Evolutionary conservation across 805 yeast species (phyloP).

Genomic region (Pichia deserticola): DNA sequence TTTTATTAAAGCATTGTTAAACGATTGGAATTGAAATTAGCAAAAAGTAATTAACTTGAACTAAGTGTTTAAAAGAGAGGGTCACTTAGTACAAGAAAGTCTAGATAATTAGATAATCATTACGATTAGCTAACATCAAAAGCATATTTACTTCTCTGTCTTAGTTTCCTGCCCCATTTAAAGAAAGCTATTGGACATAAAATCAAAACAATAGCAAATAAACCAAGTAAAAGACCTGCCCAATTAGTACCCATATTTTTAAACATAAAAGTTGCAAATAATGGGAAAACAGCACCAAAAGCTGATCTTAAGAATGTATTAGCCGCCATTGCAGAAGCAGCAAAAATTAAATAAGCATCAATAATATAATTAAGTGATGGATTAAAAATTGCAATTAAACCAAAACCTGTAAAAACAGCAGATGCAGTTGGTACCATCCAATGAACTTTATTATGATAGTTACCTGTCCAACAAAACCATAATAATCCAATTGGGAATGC

Average conservation of each 20-base stretch:
- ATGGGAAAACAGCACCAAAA: constrained; percentile 47
- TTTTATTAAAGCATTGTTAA: too few relatives aligned
- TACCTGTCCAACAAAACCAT: constrained; percentile 88
- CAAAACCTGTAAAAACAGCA: constrained; percentile 59
- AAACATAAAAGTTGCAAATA: constrained; percentile 70
- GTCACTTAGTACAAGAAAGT: too few relatives aligned
- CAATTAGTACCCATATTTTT: constrained; percentile 60
- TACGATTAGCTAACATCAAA: too few relatives aligned
- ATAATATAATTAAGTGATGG: constrained; percentile 66
- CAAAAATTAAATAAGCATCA: constrained; percentile 60
- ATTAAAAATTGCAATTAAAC: constrained; percentile 59
- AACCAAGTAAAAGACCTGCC: constrained; percentile 71
- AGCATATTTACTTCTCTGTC: constrained; percentile 55
- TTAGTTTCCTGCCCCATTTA: constrained; percentile 48
- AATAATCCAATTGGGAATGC: constrained; percentile 71
- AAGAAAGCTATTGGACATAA: constrained; percentile 66
- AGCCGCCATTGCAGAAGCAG: constrained; percentile 75
- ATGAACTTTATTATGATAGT: constrained; percentile 58
- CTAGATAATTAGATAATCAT: too few relatives aligned
- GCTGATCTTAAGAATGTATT: constrained; percentile 63
- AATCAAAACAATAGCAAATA: constrained; percentile 46
- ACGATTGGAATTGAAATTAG: too few relatives aligned
- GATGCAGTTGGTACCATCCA: constrained; percentile 78
- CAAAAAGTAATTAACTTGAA: too few relatives aligned
- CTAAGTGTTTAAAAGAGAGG: too few relatives aligned